Base-by-base conservation (phyloP, 2,329 filamentous ascomycete genomes). In the Thelonectria olida region DNA sequence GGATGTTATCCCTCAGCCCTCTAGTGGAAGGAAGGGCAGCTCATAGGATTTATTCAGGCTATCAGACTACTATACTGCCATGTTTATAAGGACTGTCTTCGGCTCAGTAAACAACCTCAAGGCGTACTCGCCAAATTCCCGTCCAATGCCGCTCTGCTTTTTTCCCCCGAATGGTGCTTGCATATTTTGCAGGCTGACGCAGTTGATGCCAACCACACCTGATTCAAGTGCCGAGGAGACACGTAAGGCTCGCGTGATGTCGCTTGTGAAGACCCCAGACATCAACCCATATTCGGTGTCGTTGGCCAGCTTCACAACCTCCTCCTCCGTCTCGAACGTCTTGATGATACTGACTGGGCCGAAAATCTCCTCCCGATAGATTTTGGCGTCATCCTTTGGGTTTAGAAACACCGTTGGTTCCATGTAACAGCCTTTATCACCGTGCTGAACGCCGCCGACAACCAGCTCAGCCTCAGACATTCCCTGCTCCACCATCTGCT, bases 21-120 rank as follows among this genome's bases (percentile, higher is more conserved):
- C n/a, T n/a, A n/a, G n/a, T n/a, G n/a, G n/a, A n/a, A n/a, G n/a
- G n/a, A n/a, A n/a, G n/a, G n/a, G n/a, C n/a, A n/a, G n/a, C n/a
- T n/a, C n/a, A n/a, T n/a, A n/a, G n/a, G n/a, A n/a, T n/a, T n/a
- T n/a, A n/a, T n/a, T n/a, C n/a, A n/a, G n/a, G n/a, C n/a, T n/a
- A n/a, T n/a, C n/a, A n/a, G n/a, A n/a, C n/a, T n/a, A 1, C 22
- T 58, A 62, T 7, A 45, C 54, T 5, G 17, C n/a, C 61, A 63
- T 59, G 20, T 63, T 63, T 41, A 63, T 56, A 15, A 63, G 49
- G 15, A 63, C 39, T 7, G 61, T 63, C 47, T 63, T 63, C 13
- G 61, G 61, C 42, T 63, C 61, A 5, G 61, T 63, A 28, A 41
- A 63, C 19, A 61, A 13, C 17, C 57, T 60, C 52, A 63, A 41